Evolutionary conservation across 192 early-diverging fungal species (phyloP).

Genomic region (Endogone sp.): DNA sequence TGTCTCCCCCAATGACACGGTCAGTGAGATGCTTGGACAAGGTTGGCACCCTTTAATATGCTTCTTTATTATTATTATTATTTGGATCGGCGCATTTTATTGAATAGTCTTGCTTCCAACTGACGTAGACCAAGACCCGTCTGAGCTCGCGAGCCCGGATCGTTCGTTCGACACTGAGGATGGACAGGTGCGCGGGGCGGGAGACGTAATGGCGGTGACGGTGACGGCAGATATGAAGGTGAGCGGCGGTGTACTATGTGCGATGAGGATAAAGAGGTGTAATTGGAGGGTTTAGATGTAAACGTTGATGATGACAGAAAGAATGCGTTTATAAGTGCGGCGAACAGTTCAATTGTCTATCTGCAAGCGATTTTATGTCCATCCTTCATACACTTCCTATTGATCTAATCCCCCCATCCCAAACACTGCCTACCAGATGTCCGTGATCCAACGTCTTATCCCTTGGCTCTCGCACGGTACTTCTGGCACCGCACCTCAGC

Average conservation of each 20-base stretch:
- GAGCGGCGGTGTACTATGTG: background rate
- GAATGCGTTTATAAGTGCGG: no score
- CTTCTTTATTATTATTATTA: background rate
- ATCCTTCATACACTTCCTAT: no score
- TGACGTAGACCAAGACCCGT: background rate
- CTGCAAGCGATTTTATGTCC: no score
- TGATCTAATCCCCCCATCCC: background rate
- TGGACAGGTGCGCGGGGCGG: background rate
- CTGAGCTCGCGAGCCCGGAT: background rate
- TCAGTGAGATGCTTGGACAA: background rate
- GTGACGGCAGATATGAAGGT: slow-evolving; percentile 29
- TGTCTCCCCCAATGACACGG: background rate
- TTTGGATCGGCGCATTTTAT: background rate
- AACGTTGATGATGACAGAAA: no score
- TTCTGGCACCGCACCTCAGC: slow-evolving; percentile 20
- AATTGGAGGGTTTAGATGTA: no score
- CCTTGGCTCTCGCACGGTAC: slow-evolving; percentile 14
- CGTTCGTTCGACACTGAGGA: background rate
- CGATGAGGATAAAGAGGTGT: no score
- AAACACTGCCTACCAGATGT: slow-evolving; percentile 8
- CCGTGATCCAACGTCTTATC: slow-evolving; percentile 24
- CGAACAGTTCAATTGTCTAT: background rate
- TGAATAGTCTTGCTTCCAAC: background rate
- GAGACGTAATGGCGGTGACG: background rate
- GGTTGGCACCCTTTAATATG: background rate